Base-by-base conservation (phyloP, 129 eudicot genomes). In the Flaveria trinervia region DNA sequence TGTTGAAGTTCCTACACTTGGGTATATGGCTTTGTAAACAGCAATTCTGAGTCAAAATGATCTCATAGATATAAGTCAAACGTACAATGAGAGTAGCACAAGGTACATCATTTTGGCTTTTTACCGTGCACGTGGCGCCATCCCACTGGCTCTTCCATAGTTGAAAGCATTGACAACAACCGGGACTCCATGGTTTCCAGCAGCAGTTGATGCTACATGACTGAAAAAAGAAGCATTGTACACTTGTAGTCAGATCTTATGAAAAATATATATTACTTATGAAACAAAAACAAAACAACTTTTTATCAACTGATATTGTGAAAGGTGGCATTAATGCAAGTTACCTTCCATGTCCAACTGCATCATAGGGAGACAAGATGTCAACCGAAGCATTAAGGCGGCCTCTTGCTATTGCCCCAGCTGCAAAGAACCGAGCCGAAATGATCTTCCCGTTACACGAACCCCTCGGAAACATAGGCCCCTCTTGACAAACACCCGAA, bases 61-160 rank as follows among this genome's bases (percentile, higher is more conserved):
- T 56, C 9, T 43, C 20, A 52, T 44, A 33, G 30, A 25, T 36
- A 22, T 36, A 36, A 82, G 52, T 68, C 74, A 30, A 73, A 71
- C 45, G 60, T 59, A 62, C 49, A 18, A 76, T 41, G 49, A 67
- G 17, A 71, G 18, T 45, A 36, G 51, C 67, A 51, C 1, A 77
- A 69, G 18, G 59, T 66, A 73, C 41, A 39, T 30, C 17, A 11
- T 72, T 61, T 11, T 51, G 28, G 26, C 26, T 23, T 3, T 9
- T 46, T 65, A 95, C 97, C 95, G 76, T 64, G 99, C 97, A 81
- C 88, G 86, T 62, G 99, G 99, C 3, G 99, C 99, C 97, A 95
- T 95, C 72, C 99, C 97, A 75, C 96, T 89, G 59, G 97, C 97
- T 72, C 82, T 75, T 51, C 99, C 99, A 60, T 89, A 95, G 85